A percentile compares a stretch with the other conserved stretches of the same genome.
Evolutionary conservation across 2,329 filamentous ascomycete genomes (phyloP).

Genomic region (Leptographium lundbergii): DNA sequence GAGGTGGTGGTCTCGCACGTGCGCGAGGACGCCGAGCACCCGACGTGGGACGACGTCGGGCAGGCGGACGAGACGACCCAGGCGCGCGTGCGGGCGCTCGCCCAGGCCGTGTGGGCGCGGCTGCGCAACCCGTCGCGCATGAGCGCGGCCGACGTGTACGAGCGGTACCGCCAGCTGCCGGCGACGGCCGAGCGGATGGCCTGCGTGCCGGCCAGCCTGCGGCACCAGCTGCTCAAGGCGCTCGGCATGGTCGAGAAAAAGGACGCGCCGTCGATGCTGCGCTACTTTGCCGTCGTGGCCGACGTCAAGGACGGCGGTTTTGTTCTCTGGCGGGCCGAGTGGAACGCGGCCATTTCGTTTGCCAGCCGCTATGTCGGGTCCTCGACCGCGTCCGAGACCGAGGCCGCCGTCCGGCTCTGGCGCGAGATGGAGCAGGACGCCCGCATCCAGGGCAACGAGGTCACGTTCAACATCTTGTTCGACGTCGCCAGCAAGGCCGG

Average conservation of each 20-base stretch:
- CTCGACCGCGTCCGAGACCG: conserved; percentile 45
- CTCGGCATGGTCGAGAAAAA: conserved; percentile 52
- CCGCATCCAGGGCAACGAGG: conserved; percentile 50
- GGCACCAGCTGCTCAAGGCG: conserved; percentile 53
- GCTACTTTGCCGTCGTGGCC: conserved; percentile 71
- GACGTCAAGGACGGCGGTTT: conserved; percentile 70
- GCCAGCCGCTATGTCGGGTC: conserved; percentile 57
- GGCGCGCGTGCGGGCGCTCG: conserved; percentile 24
- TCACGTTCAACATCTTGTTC: conserved; percentile 92
- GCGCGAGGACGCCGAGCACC: conserved; percentile 33
- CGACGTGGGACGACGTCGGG: conserved; percentile 27
- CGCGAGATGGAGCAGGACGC: conserved; percentile 74
- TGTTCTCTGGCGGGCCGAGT: conserved; percentile 54
- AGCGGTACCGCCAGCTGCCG: conserved; percentile 35
- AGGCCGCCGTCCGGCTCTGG: conserved; percentile 68
- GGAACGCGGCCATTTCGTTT: conserved; percentile 75
- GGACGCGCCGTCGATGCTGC: conserved; percentile 52
- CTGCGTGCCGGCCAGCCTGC: conserved; percentile 33
- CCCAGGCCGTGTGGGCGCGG: conserved; percentile 25
- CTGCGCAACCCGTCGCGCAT: conserved; percentile 28
- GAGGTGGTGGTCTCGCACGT: conserved; percentile 37
- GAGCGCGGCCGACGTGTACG: conserved; percentile 32
- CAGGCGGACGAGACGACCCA: conserved; percentile 22
- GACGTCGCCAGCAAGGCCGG: conserved; percentile 76
- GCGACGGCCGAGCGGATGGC: conserved; percentile 30